Evolutionary conservation across 1,139 yeast genomes (phyloP), one percentile per base, ranked within the genome.

Genomic region (Meyerozyma elateridarum): DNA sequence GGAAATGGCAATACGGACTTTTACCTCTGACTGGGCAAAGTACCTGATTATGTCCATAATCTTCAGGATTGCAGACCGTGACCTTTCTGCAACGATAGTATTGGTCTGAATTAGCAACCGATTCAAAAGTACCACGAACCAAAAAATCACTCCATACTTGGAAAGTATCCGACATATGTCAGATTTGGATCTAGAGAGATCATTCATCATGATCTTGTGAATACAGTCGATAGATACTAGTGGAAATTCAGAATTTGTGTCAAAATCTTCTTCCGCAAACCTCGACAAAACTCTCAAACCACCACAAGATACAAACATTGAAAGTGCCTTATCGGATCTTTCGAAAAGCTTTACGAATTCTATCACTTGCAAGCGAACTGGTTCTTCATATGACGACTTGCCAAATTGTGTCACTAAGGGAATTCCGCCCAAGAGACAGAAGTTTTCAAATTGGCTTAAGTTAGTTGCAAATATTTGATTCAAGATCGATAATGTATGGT

Each of bases 391-490:
- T 2, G 63, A 56, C 15, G 53, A 53, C 21, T 56, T 57, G 9
- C 72, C 52, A 39, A 73, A 67, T 32, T 64, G 65, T 1, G 73
- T 63, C 1, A 76, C 52, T 14, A 64, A 49, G 0, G 81, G 77
- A 14, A 78, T 66, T 0, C 84, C 84, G 3, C 83, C 83, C 29
- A 76, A 52, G 21, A 73, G 52, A 39, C 79, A 70, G 37, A 74
- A 71, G 44, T 64, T 73, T 37, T 73, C 79, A 40, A 73, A 59
- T 24, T 62, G 65, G 7, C 54, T 52, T 3, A 51, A 37, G 40
- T 62, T 56, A 11, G 47, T 48, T 19, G 52, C 64, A 36, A 73
- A 64, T 1, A 74, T 49, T 25, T 49, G 36, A 37, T 67, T 68
- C 27, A 75, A 50, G 4, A 69, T 59, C 7, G 69, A 56, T 12